phyloP scores from a whole-genome alignment of 2,329 filamentous ascomycete species.

The Fusarium chuoi region DNA sequence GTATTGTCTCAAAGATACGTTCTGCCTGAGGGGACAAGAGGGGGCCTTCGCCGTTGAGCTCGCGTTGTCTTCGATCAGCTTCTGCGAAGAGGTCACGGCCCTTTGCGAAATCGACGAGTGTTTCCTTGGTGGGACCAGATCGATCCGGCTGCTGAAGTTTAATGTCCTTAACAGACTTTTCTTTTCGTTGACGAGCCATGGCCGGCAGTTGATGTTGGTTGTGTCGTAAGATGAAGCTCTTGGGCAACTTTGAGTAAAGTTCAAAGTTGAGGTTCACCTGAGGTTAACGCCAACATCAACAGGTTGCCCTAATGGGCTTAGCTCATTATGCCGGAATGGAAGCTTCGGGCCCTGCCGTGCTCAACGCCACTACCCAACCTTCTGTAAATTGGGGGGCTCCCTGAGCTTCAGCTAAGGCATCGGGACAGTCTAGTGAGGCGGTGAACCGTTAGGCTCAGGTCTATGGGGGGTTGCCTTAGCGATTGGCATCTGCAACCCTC shows the following conservation, averaged over 20 bases:
- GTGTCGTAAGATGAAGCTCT: constrained; percentile 19
- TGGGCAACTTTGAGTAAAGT: neutral
- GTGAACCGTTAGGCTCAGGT: constrained; percentile 18
- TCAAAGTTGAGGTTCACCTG: constrained; percentile 2
- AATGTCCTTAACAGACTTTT: constrained; percentile 61
- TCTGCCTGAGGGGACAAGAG: constrained; percentile 59
- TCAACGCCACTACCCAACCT: neutral
- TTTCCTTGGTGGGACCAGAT: constrained; percentile 68
- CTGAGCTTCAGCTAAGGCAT: constrained; percentile 8
- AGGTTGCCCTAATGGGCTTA: constrained; percentile 21
- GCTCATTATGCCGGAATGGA: neutral
- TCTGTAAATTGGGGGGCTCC: constrained; percentile 18
- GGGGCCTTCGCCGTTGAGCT: constrained; percentile 49
- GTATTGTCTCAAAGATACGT: constrained; percentile 63
- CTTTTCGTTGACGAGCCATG: constrained; percentile 63
- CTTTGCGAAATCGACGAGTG: constrained; percentile 77
- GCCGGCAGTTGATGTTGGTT: neutral
- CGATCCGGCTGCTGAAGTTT: constrained; percentile 77
- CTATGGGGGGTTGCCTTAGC: constrained; percentile 25
- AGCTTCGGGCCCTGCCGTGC: constrained; percentile 20
- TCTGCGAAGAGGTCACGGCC: constrained; percentile 68
- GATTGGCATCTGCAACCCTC: constrained; percentile 34
- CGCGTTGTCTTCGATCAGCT: constrained; percentile 53
- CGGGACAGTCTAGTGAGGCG: constrained; percentile 9
- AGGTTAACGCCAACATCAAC: constrained; percentile 23